Evolutionary conservation across 148 eudicot species (phyloP).

Genomic region (Pouteria glomerata): DNA sequence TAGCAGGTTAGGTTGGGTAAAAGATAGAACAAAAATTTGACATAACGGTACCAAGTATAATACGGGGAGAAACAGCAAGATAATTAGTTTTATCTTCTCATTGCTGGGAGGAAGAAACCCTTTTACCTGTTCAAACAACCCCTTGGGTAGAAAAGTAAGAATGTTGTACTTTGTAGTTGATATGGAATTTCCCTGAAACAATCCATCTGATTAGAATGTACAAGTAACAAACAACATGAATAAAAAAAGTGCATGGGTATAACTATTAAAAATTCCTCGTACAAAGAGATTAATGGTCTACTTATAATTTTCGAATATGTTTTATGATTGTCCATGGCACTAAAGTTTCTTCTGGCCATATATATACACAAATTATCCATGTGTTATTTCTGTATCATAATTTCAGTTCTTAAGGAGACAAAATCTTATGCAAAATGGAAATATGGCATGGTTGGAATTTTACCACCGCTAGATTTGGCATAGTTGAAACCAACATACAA

Average conservation of each 20-base stretch:
- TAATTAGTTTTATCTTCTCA: not conserved
- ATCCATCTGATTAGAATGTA: too few relatives aligned
- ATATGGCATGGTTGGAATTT: not conserved
- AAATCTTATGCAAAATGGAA: not conserved
- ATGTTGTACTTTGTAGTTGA: constrained; percentile 84
- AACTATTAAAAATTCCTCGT: not conserved
- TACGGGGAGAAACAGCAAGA: not conserved
- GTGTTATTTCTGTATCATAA: not conserved
- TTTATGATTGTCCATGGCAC: not conserved
- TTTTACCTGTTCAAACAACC: constrained; percentile 84
- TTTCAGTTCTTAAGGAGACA: too few relatives aligned
- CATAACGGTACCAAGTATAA: not conserved
- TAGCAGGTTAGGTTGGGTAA: not conserved
- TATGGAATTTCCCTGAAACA: constrained; percentile 73
- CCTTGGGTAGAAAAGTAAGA: constrained; percentile 76
- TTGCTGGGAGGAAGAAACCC: not conserved
- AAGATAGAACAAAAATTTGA: not conserved
- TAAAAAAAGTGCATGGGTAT: not conserved
- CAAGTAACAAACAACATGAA: not conserved
- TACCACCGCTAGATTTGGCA: not conserved
- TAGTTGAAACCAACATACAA: not conserved
- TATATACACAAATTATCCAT: not conserved
- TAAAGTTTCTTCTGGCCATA: not conserved
- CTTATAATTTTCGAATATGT: not conserved
- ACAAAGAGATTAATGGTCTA: not conserved